Evolutionary conservation across 257 asterid genomes (phyloP).

Genomic region (Henckelia pumila): DNA sequence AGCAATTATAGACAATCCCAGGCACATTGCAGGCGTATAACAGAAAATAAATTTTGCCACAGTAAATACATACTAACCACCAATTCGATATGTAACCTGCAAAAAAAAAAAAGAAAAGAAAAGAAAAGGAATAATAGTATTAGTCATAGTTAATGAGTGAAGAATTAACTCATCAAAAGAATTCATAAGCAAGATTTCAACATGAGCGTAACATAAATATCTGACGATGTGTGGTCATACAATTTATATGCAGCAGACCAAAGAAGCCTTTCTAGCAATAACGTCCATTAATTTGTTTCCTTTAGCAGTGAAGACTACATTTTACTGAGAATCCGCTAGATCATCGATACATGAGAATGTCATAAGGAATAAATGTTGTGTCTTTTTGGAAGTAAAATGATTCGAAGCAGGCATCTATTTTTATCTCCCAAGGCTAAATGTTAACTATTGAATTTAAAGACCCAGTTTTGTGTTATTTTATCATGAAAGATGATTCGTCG

Average conservation of each 20-base stretch:
- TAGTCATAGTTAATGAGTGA: background rate
- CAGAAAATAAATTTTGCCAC: background rate
- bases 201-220: background rate
- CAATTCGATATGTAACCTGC: constrained; percentile 52
- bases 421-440: background rate
- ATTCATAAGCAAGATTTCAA: background rate
- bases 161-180: background rate
- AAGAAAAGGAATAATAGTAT: constrained; percentile 12
- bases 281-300: background rate
- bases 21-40: constrained; percentile 15
- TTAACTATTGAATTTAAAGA: background rate
- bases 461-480: background rate
- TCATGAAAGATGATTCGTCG: background rate
- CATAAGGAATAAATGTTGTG: background rate
- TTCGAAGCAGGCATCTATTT: background rate
- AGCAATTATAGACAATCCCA: constrained; percentile 9
- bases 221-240: background rate
- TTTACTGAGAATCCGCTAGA: background rate
- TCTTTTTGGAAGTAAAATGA: background rate
- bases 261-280: too few relatives aligned
- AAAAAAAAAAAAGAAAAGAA: constrained; percentile 16
- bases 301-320: background rate
- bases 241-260: background rate
- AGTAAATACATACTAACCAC: constrained; percentile 43
- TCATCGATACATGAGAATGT: background rate